A percentile compares a stretch with the other conserved stretches of the same genome.
Evolutionary conservation across 75 land plant genomes (phyloP).

Genomic region (Adiantum capillusveneris): DNA sequence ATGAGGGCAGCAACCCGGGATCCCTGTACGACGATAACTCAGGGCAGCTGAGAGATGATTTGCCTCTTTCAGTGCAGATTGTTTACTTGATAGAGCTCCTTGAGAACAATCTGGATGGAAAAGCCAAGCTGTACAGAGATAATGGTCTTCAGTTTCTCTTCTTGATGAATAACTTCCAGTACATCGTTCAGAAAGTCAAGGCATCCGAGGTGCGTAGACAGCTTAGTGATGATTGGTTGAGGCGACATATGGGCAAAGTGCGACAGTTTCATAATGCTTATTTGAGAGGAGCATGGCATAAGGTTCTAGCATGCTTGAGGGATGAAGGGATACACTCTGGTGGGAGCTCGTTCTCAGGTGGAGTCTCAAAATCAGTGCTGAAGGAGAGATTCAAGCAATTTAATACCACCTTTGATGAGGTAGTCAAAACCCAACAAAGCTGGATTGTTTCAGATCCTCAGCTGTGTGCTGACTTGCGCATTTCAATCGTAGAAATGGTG

Average conservation of each 20-base stretch:
- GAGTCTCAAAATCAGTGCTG: constrained; percentile 39
- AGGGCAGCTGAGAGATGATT: constrained; percentile 11
- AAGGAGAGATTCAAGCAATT: constrained; percentile 71
- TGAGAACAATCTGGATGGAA: constrained; percentile 36
- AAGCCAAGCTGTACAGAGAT: constrained; percentile 53
- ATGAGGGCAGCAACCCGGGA: constrained; percentile 4
- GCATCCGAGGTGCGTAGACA: constrained; percentile 32
- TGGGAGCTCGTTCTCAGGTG: constrained; percentile 26
- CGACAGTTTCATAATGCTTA: constrained; percentile 38
- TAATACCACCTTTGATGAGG: constrained; percentile 69
- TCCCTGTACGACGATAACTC: not conserved
- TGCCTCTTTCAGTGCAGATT: constrained; percentile 28
- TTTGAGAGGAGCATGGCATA: constrained; percentile 52
- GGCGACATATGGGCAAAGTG: constrained; percentile 24
- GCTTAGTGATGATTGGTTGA: constrained; percentile 54
- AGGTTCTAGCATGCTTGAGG: constrained; percentile 34
- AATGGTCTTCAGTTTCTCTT: constrained; percentile 37
- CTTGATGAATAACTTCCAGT: constrained; percentile 59
- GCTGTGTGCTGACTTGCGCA: constrained; percentile 58
- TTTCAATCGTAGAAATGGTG: constrained; percentile 51
- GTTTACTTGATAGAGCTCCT: constrained; percentile 23
- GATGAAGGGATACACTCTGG: constrained; percentile 37
- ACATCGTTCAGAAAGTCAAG: constrained; percentile 60
- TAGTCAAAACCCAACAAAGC: constrained; percentile 41
- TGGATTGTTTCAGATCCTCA: constrained; percentile 66